A percentile compares a stretch with the other conserved stretches of the same genome.
Conservation (phyloP, 108 stramenopile genomes). For the Hondaea fermentalgiana region DNA sequence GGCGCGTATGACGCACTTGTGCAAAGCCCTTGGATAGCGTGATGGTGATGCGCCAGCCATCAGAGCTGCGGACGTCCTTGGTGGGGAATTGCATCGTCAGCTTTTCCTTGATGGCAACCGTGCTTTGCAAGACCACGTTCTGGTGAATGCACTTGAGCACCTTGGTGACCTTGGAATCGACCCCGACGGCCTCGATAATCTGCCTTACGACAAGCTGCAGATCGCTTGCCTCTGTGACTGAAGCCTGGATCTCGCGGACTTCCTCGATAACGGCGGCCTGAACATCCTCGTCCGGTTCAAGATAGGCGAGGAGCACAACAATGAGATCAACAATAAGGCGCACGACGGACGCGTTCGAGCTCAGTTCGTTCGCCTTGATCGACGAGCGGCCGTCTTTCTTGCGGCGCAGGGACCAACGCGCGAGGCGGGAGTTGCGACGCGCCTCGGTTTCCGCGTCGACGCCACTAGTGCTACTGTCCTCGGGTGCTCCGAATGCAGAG, state of each 20-base stretch:
- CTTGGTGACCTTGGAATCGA: neutral
- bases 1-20: neutral
- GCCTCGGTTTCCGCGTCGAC: neutral
- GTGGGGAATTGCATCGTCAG: neutral
- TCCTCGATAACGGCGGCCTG: neutral
- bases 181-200: neutral
- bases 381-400: neutral
- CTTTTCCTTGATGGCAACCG: neutral
- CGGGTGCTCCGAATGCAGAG: neutral
- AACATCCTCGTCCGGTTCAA: neutral
- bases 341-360: neutral
- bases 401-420: neutral
- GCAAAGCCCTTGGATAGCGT: neutral
- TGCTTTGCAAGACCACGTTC: conserved; percentile 10
- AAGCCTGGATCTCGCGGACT: neutral
- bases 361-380: neutral
- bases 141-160: neutral
- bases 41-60: conserved; percentile 3
- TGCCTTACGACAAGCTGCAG: conserved; percentile 11
- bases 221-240: neutral
- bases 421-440: neutral
- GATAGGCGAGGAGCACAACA: neutral
- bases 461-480: neutral
- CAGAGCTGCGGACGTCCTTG: neutral
- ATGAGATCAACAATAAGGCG: neutral